Conservation (phyloP, 2,329 filamentous ascomycete species). For the Colletotrichum acutatum region DNA sequence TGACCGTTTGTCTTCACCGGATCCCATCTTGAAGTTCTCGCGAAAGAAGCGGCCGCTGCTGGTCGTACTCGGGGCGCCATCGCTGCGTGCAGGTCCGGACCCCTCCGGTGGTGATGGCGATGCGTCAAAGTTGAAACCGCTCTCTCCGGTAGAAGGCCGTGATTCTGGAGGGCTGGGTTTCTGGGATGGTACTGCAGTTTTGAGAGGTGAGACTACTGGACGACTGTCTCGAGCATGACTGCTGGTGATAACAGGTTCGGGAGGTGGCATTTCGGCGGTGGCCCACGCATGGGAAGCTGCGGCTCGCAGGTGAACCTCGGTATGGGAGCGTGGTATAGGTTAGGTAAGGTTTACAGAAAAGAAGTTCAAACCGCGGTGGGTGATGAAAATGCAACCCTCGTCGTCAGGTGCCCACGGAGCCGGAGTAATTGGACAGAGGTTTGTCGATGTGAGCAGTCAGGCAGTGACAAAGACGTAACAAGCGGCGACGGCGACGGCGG, state of each 20-base stretch:
- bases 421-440: not conserved
- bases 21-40: conserved; percentile 40
- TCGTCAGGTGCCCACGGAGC: not conserved
- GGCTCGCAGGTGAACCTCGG: conserved; percentile 17
- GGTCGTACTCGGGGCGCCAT: conserved; percentile 13
- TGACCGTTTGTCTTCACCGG: conserved; percentile 42
- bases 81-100: not conserved
- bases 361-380: not conserved
- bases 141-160: conserved; percentile 10
- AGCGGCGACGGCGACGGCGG: not conserved
- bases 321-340: not conserved
- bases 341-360: not conserved
- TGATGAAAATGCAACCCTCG: not conserved
- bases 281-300: conserved; percentile 31
- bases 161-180: not conserved
- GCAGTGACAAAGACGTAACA: not conserved
- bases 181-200: not conserved
- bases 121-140: conserved; percentile 23
- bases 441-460: not conserved
- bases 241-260: conserved; percentile 16
- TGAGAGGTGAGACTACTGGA: conserved; percentile 12
- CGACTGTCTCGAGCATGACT: conserved; percentile 12
- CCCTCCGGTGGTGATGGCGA: not conserved
- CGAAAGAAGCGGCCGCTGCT: conserved; percentile 48
- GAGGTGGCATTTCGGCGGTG: conserved; percentile 27